A percentile compares a stretch with the other conserved stretches of the same genome.
Evolutionary conservation across 305 asterid species (phyloP).

Genomic region (Plantago coronopus): DNA sequence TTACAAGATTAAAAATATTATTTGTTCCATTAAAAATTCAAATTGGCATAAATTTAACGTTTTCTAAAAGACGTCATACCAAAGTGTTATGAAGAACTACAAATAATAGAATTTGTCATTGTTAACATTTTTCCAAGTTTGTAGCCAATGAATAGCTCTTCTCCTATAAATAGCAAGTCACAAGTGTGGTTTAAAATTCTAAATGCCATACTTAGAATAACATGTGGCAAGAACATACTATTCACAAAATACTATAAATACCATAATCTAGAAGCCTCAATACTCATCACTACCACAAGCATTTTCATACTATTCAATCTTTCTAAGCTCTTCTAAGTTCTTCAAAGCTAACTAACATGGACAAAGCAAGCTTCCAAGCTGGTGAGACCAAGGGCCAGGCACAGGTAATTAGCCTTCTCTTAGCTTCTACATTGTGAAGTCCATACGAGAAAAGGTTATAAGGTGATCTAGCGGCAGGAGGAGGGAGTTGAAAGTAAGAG

Average conservation of each 20-base stretch:
- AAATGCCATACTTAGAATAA: neutral
- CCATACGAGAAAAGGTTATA: neutral
- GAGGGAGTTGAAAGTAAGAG: no score
- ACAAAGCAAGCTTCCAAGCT: slow-evolving; percentile 44
- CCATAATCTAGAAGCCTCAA: neutral
- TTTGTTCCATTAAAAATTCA: no score
- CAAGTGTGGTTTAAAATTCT: neutral
- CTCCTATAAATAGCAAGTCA: neutral
- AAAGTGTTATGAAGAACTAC: no score
- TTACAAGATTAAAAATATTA: no score
- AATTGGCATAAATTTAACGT: no score
- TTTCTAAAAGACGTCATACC: no score
- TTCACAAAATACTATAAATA: slow-evolving; percentile 29
- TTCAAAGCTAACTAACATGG: slow-evolving; percentile 28
- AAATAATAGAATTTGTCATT: neutral
- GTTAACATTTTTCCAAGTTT: neutral
- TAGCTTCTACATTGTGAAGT: neutral
- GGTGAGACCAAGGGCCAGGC: slow-evolving; percentile 57
- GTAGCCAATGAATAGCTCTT: slow-evolving; percentile 5
- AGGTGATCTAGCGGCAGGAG: no score
- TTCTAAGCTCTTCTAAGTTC: neutral
- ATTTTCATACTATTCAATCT: slow-evolving; percentile 6
- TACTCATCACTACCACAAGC: slow-evolving; percentile 5
- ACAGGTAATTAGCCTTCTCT: slow-evolving; percentile 24
- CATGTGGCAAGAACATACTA: slow-evolving; percentile 16